A percentile compares a stretch with the other conserved stretches of the same genome.
These are phyloP conservation scores for Brassica rapa DNA, from an alignment of 345 rosid species.

Conservation along the genomic window DNA sequence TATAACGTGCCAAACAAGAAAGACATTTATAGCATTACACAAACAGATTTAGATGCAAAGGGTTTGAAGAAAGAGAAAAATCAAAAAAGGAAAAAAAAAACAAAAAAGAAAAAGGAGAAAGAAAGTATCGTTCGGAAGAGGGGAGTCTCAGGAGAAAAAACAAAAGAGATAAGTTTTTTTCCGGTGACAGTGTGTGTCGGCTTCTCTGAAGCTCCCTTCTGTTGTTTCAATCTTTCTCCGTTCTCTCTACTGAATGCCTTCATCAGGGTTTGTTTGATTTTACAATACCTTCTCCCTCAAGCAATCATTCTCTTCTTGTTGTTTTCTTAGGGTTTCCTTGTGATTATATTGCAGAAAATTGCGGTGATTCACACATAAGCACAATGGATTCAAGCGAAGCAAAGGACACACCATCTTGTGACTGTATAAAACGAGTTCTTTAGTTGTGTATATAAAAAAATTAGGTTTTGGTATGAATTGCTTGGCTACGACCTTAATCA, in stretches of 20 bases:
- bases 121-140: slow-evolving; percentile 42
- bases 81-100: neutral
- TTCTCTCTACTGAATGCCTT: slow-evolving; percentile 75
- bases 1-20: slow-evolving; percentile 24
- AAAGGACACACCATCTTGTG: slow-evolving; percentile 18
- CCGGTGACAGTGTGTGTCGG: slow-evolving; percentile 56
- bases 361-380: slow-evolving; percentile 51
- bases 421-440: slow-evolving; percentile 17
- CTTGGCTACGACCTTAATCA: slow-evolving; percentile 46
- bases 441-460: slow-evolving; percentile 25
- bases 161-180: slow-evolving; percentile 34
- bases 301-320: slow-evolving; percentile 2
- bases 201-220: slow-evolving; percentile 61
- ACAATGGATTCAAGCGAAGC: slow-evolving; percentile 43
- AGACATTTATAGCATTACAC: slow-evolving; percentile 14
- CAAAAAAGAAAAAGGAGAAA: neutral
- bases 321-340: neutral
- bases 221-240: slow-evolving; percentile 15
- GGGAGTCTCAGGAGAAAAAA: slow-evolving; percentile 44
- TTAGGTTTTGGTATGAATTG: slow-evolving; percentile 45
- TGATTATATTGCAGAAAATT: slow-evolving; percentile 43
- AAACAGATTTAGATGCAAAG: slow-evolving; percentile 25
- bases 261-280: slow-evolving; percentile 54
- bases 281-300: slow-evolving; percentile 4
- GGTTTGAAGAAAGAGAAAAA: slow-evolving; percentile 31